Evolutionary conservation across 2,329 filamentous ascomycete genomes (phyloP), one percentile per base, ranked within the genome.

Genomic region (Diaporthe humulicola): DNA sequence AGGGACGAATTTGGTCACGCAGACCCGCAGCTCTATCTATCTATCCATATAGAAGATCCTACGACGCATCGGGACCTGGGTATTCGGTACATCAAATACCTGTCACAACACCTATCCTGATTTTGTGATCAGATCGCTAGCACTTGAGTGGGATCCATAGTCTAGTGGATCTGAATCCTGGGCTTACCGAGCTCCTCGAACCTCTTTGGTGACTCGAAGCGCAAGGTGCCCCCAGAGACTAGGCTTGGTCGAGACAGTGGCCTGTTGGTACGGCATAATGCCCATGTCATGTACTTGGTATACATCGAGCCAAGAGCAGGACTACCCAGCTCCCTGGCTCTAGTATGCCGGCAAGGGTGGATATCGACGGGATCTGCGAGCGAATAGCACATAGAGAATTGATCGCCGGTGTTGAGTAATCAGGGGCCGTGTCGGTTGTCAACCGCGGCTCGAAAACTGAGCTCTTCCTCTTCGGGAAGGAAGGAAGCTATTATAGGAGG

Each of bases 401-500:
- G n/a, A 45, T 25, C 58, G 8, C 30, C n/a, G 64, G n/a, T 40
- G 64, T 69, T 69, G 30, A 69, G 48, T 69, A 69, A 69, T 54
- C 64, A 50, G 30, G 28, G 22, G 14, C 45, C 8, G 30, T 28
- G n/a, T 40, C 48, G 48, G 33, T 12, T 6, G 8, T 5, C 38
- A 69, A 17, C 64, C 45, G 48, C 48, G 45, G 64, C 64, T n/a
- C 48, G 15, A 69, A 69, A 54, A 69, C 8, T 38, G 33, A 54
- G 17, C 45, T 67, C 30, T 67, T 52, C 64, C 64, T 67, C 64
- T 67, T 67, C 33, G n/a, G 64, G 64, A 52, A 52, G 25, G n/a
- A 60, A 60, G 25, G 45, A 25, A 17, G 33, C 48, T 38, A 14
- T 40, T 22, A 17, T 28, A 52, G n/a, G 15, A 8, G 33, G 64